Evolutionary conservation across 1,139 yeast genomes (phyloP), one percentile per base, ranked within the genome.

Genomic region (Sugiyamaella novakii): DNA sequence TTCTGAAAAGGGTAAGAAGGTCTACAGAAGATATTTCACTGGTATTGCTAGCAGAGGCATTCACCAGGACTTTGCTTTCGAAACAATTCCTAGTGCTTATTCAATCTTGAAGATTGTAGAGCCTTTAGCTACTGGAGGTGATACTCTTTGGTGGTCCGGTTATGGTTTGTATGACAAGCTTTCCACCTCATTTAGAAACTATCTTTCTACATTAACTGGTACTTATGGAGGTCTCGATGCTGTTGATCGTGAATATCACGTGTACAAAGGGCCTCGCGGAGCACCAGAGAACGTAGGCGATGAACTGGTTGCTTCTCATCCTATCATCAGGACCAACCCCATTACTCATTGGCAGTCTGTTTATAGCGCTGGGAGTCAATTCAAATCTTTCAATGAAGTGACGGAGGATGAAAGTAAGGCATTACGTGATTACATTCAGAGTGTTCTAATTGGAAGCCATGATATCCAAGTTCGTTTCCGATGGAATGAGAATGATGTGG

Each of bases 401-500:
- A 65, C 68, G 40, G 64, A 63, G n/a, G 70, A 55, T 11, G 78
- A 74, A 53, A 54, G 63, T 18, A 57, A 63, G n/a, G 34, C 41
- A 11, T 21, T 55, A 25, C 44, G 42, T 7, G 28, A 43, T 4
- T 54, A 55, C 37, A 40, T 54, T 12, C 48, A 50, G 25, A 49
- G 49, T 22, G 25, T 55, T 18, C 49, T 55, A 17, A 29, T 52
- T 37, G 48, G 41, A 28, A 42, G 50, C 36, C 58, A 55, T 24
- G 57, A 53, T 17, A 47, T 52, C 35, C 54, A 54, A 31, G 66
- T 79, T 21, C 72, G 85, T 55, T 79, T 78, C 45, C 68, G 64
- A 46, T 81, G 83, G 80, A 78, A 75, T 56, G 76, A 76, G 25
- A 72, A 76, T 44, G 78, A 87, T 5, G 80, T 83, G 41, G 87